Base-by-base conservation (phyloP, 2,329 filamentous ascomycete species). In the Aspergillus brasiliensis region DNA sequence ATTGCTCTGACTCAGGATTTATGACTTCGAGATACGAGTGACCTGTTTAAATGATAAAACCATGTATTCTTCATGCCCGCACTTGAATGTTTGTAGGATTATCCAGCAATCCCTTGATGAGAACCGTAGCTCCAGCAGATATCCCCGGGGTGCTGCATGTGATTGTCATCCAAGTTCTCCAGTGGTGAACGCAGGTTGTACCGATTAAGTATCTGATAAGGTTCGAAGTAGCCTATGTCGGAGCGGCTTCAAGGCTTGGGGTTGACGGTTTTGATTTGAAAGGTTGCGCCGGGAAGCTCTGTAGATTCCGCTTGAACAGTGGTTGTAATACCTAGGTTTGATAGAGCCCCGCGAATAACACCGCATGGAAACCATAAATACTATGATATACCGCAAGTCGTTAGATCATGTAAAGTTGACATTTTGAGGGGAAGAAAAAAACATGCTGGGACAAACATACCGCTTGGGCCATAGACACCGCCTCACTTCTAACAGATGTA, bases 321-420 rank as follows among this genome's bases (percentile, higher is more conserved):
- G 8, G 93, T 93, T 69, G 88, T 89, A 68, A 98, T 92, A 5
- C 94, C 95, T 81, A 99, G 82, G 53, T 90, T 92, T n/a, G 92
- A 89, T 52, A 99, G 80, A n/a, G 92, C 92, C 28, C 95, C 95
- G 59, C 94, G 85, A 62, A 99, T 91, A 51, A 99, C 84, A 49
- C 95, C 95, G 69, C 93, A 96, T 7, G 95, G 95, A 71, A 98
- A 97, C 86, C 92, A 97, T 13, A 99, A 82, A 75, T 96, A 97
- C 90, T 96, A 52, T 3, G 21, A 25, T 31, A 10, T 0, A 28
- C n/a, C 13, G 27, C 23, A 15, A 34, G 21, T 37, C 13, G 34
- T 65, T 23, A 65, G 56, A 59, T 17, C 21, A 25, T 21, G 13
- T 44, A 55, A 23, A 42, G 17, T 25, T 28, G n/a, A 11, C 15